Base-by-base conservation (phyloP, 148 eudicot species). In the Fagopyrum esculentum region DNA sequence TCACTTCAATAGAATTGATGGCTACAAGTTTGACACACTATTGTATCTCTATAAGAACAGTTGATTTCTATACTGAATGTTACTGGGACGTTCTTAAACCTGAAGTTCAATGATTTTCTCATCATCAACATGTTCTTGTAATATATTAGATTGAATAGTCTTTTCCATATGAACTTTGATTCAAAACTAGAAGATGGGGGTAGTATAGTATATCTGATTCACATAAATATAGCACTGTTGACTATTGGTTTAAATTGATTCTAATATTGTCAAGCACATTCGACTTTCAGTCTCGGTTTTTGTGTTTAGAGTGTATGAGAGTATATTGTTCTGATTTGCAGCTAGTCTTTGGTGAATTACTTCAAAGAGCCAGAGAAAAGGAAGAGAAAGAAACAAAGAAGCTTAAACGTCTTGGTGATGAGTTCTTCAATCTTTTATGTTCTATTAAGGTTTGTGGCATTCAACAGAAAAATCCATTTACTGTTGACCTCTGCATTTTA, bases 361-460 rank as follows among this genome's bases (percentile, higher is more conserved):
- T 81, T 74, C 91, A 85, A 84, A 86, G 82, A 84, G 92, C 78
- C 9, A 84, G 86, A 75, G 99, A 85, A 78, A 90, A 81, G 78
- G 99, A 95, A 80, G 99, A 90, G 86, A 95, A 95, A 79, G 99
- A 92, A 86, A 89, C 91, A 45, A 95, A 90, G 85, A 90, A 80
- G 81, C 87, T 81, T 76, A 87, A 89, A 84, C 93, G 91, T 73
- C 87, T 87, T 71, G 91, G 90, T n/a, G 96, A 95, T 60, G 94
- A 87, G 74, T 87, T 92, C 73, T 85, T 89, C 61, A 81, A 79
- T 55, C 75, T 84, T 75, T 80, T 95, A 76, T 85, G 84, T 73
- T 84, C 86, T 59, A 81, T 85, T 72, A 92, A 95, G 99, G 99
- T 95, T 74, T 52, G 50, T 11, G 30, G n/a, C 19, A 74, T 69